Conservation (phyloP, 768 basidiomycete species). For the Serendipita vermifera region DNA sequence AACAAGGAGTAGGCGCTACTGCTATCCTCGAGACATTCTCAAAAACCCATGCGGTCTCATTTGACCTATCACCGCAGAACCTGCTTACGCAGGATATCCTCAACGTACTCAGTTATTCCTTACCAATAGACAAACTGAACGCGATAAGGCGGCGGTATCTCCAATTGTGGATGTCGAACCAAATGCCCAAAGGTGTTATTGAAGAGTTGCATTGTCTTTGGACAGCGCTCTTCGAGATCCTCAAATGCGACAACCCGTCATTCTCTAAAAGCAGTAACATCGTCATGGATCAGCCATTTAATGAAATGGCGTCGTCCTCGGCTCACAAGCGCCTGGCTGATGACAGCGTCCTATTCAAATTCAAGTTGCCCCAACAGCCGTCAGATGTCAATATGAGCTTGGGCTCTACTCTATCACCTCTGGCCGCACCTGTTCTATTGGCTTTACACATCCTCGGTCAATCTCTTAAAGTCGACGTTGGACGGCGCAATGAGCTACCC, state of each 20-base stretch:
- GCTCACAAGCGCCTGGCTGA: constrained; percentile 41
- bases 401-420: constrained; percentile 15
- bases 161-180: background rate
- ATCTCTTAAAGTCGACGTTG: constrained; percentile 22
- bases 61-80: constrained; percentile 8
- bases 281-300: constrained; percentile 31
- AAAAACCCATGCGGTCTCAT: background rate
- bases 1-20: constrained; percentile 22
- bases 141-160: background rate
- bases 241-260: background rate
- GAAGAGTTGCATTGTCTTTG: background rate
- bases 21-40: constrained; percentile 12
- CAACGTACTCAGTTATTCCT: background rate
- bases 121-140: background rate
- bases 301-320: constrained; percentile 31
- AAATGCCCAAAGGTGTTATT: background rate
- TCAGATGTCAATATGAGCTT: constrained; percentile 14
- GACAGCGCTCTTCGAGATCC: background rate
- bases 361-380: constrained; percentile 28
- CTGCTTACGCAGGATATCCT: background rate
- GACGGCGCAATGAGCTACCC: constrained; percentile 48
- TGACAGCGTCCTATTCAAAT: constrained; percentile 41
- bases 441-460: constrained; percentile 70
- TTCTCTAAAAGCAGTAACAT: background rate
- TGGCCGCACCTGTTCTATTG: constrained; percentile 42